Evolutionary conservation across 1,284 basidiomycete genomes (phyloP).

Genomic region (Heterobasidion occidentale): DNA sequence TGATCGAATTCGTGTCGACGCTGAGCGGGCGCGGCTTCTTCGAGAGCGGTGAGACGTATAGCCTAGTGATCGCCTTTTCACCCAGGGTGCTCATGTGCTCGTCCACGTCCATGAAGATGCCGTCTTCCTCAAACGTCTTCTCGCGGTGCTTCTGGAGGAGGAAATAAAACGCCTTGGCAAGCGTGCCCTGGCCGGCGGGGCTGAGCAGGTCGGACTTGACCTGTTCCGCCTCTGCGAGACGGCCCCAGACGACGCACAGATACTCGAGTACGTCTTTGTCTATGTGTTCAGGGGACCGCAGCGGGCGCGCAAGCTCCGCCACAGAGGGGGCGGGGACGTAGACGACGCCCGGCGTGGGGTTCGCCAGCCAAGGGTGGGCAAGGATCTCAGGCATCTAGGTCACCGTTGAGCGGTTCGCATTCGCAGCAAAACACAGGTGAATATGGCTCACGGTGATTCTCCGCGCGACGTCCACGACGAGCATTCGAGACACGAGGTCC

Average conservation of each 20-base stretch:
- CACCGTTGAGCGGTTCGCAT: constrained; percentile 1
- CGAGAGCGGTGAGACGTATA: constrained; percentile 34
- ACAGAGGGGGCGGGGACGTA: constrained; percentile 59
- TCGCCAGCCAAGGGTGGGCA: constrained; percentile 75
- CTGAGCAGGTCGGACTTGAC: constrained; percentile 62
- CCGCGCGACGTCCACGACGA: constrained; percentile 82
- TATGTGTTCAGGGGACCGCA: constrained; percentile 65
- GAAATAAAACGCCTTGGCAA: constrained; percentile 93
- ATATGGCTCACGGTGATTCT: constrained; percentile 70
- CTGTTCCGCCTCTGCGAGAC: constrained; percentile 47
- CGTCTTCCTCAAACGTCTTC: constrained; percentile 60
- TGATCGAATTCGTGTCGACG: constrained; percentile 4
- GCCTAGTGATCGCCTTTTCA: constrained; percentile 33
- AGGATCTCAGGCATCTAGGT: constrained; percentile 82
- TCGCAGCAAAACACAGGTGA: constrained; percentile 3
- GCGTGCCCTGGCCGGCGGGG: constrained; percentile 56
- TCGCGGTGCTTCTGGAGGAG: constrained; percentile 78
- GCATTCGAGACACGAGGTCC: constrained; percentile 76
- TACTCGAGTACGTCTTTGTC: constrained; percentile 85
- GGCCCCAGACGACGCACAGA: constrained; percentile 83
- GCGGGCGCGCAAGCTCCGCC: constrained; percentile 56
- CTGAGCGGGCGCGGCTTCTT: constrained; percentile 13
- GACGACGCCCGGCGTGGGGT: constrained; percentile 39
- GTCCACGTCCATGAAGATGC: constrained; percentile 35
- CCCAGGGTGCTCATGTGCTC: constrained; percentile 9